Percentiles rank a stretch among this genome's conserved stretches.
These are phyloP conservation scores for Saturnispora halmiae DNA, from an alignment of 805 yeast genomes.

Conservation along the genomic window DNA sequence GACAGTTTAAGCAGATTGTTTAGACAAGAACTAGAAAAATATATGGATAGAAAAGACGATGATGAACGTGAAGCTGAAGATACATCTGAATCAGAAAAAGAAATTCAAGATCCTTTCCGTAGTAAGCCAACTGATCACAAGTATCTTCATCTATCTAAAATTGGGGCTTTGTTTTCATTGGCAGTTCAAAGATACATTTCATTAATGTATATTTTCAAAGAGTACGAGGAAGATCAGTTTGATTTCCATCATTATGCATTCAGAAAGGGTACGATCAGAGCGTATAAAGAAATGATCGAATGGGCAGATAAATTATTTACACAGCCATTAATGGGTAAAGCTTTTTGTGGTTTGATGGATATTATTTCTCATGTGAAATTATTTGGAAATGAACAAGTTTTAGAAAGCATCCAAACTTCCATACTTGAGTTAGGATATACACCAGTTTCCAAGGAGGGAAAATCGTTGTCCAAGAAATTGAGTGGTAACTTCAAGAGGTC, in stretches of 20 bases:
- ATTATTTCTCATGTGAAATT: slow-evolving; percentile 39
- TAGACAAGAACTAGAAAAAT: slow-evolving; percentile 24
- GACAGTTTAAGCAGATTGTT: slow-evolving; percentile 67
- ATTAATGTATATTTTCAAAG: slow-evolving; percentile 56
- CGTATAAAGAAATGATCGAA: slow-evolving; percentile 61
- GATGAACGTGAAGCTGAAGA: slow-evolving; percentile 1
- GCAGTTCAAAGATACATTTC: slow-evolving; percentile 72
- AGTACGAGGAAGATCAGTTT: slow-evolving; percentile 72
- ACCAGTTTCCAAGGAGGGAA: slow-evolving; percentile 5
- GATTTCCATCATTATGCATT: slow-evolving; percentile 92
- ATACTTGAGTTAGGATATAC: slow-evolving; percentile 8
- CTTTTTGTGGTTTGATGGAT: slow-evolving; percentile 52
- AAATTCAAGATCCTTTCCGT: slow-evolving; percentile 26
- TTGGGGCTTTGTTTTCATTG: slow-evolving; percentile 42
- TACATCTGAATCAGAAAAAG: slow-evolving; percentile 24
- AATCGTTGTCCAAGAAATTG: slow-evolving; percentile 1
- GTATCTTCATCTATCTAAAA: slow-evolving; percentile 32
- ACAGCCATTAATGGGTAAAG: slow-evolving; percentile 65
- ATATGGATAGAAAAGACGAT: slow-evolving; percentile 8
- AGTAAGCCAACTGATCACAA: neutral
- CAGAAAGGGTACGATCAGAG: slow-evolving; percentile 83
- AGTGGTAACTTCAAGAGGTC: slow-evolving; percentile 22
- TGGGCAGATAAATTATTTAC: slow-evolving; percentile 77
- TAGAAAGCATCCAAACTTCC: slow-evolving; percentile 10
- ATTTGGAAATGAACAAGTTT: slow-evolving; percentile 16